These are phyloP conservation scores for Incumbomyces lentus DNA, from an alignment of 2,329 filamentous ascomycete genomes.

Conservation along the genomic window DNA sequence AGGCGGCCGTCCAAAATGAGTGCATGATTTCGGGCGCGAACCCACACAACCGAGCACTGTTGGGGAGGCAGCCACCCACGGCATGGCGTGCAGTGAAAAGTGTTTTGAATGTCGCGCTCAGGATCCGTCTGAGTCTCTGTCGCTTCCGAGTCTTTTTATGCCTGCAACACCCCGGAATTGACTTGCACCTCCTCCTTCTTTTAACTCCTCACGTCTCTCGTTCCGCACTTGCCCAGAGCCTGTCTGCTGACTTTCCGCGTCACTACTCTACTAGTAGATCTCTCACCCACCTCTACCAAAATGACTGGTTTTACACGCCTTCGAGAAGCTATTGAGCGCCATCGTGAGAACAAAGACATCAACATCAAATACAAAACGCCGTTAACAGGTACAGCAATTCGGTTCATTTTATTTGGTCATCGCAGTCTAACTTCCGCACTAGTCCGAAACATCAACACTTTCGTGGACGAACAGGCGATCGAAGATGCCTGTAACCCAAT, in stretches of 20 bases:
- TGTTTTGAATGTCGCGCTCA: background rate
- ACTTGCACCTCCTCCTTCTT: slow-evolving; percentile 3
- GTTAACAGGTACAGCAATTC: slow-evolving; percentile 20
- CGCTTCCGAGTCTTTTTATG: background rate
- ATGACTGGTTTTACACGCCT: slow-evolving; percentile 21
- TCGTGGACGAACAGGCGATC: slow-evolving; percentile 22
- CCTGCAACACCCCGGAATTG: slow-evolving; percentile 4
- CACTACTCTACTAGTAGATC: slow-evolving; percentile 10
- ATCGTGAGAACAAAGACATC: slow-evolving; percentile 22
- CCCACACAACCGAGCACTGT: background rate
- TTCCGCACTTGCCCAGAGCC: slow-evolving; percentile 18
- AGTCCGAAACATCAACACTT: slow-evolving; percentile 22
- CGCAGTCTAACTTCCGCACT: background rate
- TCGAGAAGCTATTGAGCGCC: slow-evolving; percentile 19
- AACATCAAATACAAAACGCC: slow-evolving; percentile 22
- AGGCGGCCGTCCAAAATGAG: background rate
- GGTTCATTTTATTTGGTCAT: background rate
- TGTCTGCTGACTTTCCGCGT: slow-evolving; percentile 7
- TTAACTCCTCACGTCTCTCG: slow-evolving; percentile 8
- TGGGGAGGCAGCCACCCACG: background rate
- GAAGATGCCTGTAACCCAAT: slow-evolving; percentile 54
- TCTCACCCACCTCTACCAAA: slow-evolving; percentile 13
- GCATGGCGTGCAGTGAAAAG: background rate
- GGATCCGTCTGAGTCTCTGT: background rate
- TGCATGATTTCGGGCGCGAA: background rate